phyloP scores from a whole-genome alignment of 345 rosid species.

The Passiflora organensis region DNA sequence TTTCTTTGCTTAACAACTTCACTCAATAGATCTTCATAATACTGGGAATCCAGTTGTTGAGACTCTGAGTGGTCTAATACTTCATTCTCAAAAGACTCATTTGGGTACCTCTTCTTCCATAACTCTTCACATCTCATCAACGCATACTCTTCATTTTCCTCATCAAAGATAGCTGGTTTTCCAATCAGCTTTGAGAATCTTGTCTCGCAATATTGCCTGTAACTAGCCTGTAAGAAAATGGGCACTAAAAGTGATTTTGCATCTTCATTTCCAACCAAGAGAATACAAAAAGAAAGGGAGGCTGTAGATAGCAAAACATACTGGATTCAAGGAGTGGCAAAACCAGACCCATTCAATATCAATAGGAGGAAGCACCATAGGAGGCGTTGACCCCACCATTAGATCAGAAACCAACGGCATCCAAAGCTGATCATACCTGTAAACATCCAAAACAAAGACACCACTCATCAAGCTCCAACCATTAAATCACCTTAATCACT shows the following conservation, averaged over 20 bases:
- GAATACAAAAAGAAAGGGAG: too few species aligned
- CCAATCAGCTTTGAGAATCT: conserved; percentile 76
- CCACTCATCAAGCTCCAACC: not conserved
- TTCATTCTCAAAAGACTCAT: conserved; percentile 74
- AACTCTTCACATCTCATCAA: conserved; percentile 56
- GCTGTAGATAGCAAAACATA: conserved; percentile 19
- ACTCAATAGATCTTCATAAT: conserved; percentile 34
- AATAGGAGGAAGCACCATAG: conserved; percentile 74
- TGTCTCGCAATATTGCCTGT: conserved; percentile 57
- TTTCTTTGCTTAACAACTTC: conserved; percentile 46
- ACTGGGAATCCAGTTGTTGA: conserved; percentile 4
- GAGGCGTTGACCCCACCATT: conserved; percentile 52
- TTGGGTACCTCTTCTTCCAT: conserved; percentile 54
- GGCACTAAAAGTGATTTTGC: not conserved
- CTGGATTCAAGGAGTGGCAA: conserved; percentile 86
- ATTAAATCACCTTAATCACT: too few species aligned
- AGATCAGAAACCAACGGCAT: conserved; percentile 87
- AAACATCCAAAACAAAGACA: conserved; percentile 2
- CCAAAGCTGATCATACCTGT: conserved; percentile 89
- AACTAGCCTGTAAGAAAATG: conserved; percentile 41
- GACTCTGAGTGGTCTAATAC: conserved; percentile 19
- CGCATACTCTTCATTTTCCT: conserved; percentile 78
- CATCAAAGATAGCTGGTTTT: conserved; percentile 65
- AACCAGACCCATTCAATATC: conserved; percentile 98
- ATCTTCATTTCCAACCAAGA: not conserved